These are phyloP conservation scores for Ormosia semicastrata DNA, from an alignment of 306 rosid species.

Conservation along the genomic window DNA sequence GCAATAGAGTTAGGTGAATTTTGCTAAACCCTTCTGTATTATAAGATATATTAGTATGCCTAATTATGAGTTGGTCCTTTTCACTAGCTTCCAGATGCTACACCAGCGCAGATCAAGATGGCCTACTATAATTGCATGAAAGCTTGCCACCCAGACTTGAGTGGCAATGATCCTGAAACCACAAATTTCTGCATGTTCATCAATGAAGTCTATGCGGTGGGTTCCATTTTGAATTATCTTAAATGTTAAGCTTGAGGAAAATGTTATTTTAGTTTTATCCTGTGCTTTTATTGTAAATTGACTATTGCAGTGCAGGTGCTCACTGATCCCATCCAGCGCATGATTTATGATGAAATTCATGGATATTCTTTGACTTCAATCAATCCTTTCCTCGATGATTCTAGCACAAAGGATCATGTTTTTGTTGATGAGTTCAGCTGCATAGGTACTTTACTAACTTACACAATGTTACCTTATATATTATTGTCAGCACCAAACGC, in stretches of 20 bases:
- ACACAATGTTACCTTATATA: background rate
- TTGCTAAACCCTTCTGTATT: background rate
- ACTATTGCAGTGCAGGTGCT: conserved; percentile 77
- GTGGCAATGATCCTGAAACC: conserved; percentile 74
- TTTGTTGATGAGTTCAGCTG: conserved; percentile 96
- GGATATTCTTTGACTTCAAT: conserved; percentile 86
- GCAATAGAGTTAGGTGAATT: background rate
- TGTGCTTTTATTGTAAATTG: conserved; percentile 17
- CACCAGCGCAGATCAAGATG: conserved; percentile 74
- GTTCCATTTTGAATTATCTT: conserved; percentile 24
- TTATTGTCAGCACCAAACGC: background rate
- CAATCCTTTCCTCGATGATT: conserved; percentile 78
- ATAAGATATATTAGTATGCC: background rate
- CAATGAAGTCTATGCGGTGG: conserved; percentile 85
- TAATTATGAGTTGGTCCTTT: conserved; percentile 20
- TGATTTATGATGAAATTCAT: conserved; percentile 90
- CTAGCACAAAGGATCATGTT: conserved; percentile 67
- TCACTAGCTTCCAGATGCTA: conserved; percentile 89
- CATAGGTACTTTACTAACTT: conserved; percentile 58
- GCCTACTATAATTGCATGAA: conserved; percentile 96
- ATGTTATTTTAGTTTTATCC: background rate
- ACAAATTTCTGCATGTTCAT: conserved; percentile 91
- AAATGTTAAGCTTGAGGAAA: conserved; percentile 9
- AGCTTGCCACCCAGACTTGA: conserved; percentile 94
- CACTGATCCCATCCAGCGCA: conserved; percentile 93